Evolutionary conservation across 192 early-diverging fungal species (phyloP), one percentile per base, ranked within the genome.

Genomic region (Endogone sp.): DNA sequence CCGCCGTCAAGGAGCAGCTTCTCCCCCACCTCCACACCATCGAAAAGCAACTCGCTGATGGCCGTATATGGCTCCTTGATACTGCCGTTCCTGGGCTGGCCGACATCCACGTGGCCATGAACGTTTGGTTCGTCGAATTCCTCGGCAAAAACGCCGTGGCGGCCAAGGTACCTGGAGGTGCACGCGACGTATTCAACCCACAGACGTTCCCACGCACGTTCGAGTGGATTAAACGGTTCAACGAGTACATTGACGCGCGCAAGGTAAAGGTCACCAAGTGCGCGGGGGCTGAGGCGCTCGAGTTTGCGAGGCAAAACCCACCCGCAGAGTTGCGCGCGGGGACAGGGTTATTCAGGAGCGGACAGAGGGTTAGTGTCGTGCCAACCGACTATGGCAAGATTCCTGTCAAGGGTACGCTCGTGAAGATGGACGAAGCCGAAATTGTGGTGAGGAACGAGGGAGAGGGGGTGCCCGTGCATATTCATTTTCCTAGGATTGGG

Each of bases 371-470:
- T 24, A 60, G 29, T 1, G 68, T 82, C 22, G 22, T 32, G 27
- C 80, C 80, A 0, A 71, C 81, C 44, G 80, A 82, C 29, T 77
- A 81, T 59, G 80, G 80, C 21, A 81, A 77, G 44, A 57, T 76
- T 27, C 74, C 77, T 59, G 67, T 72, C 4, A 61, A 29, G 24
- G 77, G 77, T 4, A 26, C 25, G 29, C 70, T 79, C 67, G 66
- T 79, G 22, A 49, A 49, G 37, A 6, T 49, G 37, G 37, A 49
- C 37, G 37, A 49, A 16, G 1, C 37, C 9, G 37, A 49, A 16
- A 49, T 49, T 16, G 37, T 49, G 9, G 37, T 49, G 1, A 49
- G 37, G 37, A 49, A 49, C 37, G 37, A 49, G 37, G 37, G 16
- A 6, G 37, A 16, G 16, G 9, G 9, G 9, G 37, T 49, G 37